Base-by-base conservation (phyloP, 2,329 filamentous ascomycete genomes). In the Colletotrichum sp. region DNA sequence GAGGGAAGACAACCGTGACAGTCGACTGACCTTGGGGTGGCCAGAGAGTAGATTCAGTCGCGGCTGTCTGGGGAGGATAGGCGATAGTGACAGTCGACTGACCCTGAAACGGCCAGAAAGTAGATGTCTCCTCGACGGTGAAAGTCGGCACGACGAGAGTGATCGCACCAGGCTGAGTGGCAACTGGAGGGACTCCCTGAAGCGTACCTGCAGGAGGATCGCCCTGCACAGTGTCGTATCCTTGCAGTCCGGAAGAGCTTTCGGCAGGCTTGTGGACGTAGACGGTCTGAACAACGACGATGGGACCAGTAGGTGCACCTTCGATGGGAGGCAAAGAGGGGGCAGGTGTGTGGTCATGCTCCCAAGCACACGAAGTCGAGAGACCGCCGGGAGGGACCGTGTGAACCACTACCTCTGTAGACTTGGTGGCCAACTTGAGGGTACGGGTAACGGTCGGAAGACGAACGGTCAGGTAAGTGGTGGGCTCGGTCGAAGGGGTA, bases 361-460 rank as follows among this genome's bases (percentile, higher is more conserved):
- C 22, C 48, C 22, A 48, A 2, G 48, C 3, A 48, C 65, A 76
- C 5, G 71, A 73, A 28, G 59, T 66, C 6, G 28, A 30, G 5
- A 34, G 26, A 10, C 32, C 13, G n/a, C 32, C 55, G 3, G 66
- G 36, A 5, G 55, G 52, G 12, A 68, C 28, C 7, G 69, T 72
- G 39, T 76, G 57, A 13, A 74, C 26, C 44, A 63, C 48, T 2
- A 72, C 24, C 44, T 2, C 10, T 15, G 67, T 76, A 3, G 73
- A 73, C 34, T 55, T 73, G 22, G 67, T 67, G 5, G 74, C 66
- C 39, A 74, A 57, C 44, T 65, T 68, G 32, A 74, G 8, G 10
- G 64, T 76, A 15, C 74, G 74, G n/a, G 72, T 76, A 16, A 76
- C n/a, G n/a, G 75, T 71, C 1, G 75, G 71, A 8, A 76, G 71